These are phyloP conservation scores for Fraxinus nigra DNA, from an alignment of 305 asterid genomes.

Conservation along the genomic window DNA sequence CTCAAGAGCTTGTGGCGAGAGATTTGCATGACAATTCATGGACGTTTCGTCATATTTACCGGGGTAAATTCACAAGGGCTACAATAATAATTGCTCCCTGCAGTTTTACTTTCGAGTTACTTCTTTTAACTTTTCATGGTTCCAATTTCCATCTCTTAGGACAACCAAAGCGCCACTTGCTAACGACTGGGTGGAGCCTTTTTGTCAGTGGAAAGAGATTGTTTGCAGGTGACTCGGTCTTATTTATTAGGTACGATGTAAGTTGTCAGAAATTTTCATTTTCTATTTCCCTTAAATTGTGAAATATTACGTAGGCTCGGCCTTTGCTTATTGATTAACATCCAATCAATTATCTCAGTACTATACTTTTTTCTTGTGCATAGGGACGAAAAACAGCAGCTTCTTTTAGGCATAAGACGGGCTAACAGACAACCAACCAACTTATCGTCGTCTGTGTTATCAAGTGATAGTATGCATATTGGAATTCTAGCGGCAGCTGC, in stretches of 20 bases:
- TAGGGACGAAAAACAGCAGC: slow-evolving; percentile 92
- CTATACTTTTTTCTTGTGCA: not conserved
- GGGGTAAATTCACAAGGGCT: slow-evolving; percentile 51
- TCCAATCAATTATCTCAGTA: not conserved
- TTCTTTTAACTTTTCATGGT: not conserved
- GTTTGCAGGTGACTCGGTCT: slow-evolving; percentile 80
- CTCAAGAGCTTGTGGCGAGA: slow-evolving; percentile 86
- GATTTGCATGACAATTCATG: slow-evolving; percentile 85
- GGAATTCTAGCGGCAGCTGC: slow-evolving; percentile 97
- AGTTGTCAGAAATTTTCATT: not conserved
- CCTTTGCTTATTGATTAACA: not conserved
- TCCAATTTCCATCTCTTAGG: slow-evolving; percentile 39
- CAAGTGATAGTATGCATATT: slow-evolving; percentile 96
- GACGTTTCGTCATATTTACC: slow-evolving; percentile 94
- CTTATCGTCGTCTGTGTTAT: slow-evolving; percentile 79
- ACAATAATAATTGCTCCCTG: not conserved
- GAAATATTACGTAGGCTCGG: not conserved
- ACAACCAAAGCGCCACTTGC: slow-evolving; percentile 96
- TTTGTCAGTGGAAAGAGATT: slow-evolving; percentile 87
- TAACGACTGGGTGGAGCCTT: slow-evolving; percentile 95
- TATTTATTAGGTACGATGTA: slow-evolving; percentile 64
- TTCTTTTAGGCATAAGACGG: slow-evolving; percentile 78
- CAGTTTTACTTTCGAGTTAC: not conserved
- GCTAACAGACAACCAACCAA: slow-evolving; percentile 80
- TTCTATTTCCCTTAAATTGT: not conserved